Evolutionary conservation across 2,329 filamentous ascomycete species (phyloP).

Genomic region (Scedosporium boydii): DNA sequence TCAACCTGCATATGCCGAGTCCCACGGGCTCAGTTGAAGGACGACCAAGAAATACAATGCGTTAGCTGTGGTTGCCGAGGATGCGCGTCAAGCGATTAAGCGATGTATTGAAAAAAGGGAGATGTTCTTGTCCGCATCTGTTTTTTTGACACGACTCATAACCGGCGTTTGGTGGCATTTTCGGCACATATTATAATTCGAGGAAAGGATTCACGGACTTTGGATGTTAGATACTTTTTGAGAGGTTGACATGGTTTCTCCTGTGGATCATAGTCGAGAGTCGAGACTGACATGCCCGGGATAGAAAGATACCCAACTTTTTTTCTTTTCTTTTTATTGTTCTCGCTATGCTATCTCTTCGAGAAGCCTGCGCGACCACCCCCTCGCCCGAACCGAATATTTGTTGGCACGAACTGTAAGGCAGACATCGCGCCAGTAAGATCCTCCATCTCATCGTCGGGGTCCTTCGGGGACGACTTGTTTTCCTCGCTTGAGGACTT

Average conservation of each 20-base stretch:
- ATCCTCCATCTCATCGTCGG: constrained; percentile 49
- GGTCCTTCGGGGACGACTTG: constrained; percentile 10
- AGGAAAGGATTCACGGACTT: neutral
- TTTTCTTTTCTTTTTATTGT: neutral
- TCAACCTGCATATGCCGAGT: constrained; percentile 96
- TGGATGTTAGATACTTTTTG: neutral
- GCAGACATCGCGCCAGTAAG: constrained; percentile 61
- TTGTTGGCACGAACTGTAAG: constrained; percentile 60
- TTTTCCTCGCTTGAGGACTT: neutral
- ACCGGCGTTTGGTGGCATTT: neutral
- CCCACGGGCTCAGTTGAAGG: constrained; percentile 79
- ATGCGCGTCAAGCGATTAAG: constrained; percentile 74
- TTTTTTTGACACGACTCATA: neutral
- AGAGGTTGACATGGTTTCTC: neutral
- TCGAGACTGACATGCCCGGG: neutral
- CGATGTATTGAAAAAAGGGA: neutral
- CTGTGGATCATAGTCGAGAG: neutral
- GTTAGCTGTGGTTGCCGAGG: constrained; percentile 91
- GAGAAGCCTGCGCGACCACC: constrained; percentile 41
- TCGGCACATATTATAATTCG: neutral
- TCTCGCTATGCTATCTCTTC: constrained; percentile 25
- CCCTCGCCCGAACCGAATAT: constrained; percentile 55
- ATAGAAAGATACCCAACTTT: neutral
- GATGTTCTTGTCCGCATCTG: neutral
- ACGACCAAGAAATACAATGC: constrained; percentile 83